Percentiles rank a stretch among this genome's conserved stretches.
phyloP scores from a whole-genome alignment of 805 yeast genomes.

The Wickerhamomyces ciferrii region DNA sequence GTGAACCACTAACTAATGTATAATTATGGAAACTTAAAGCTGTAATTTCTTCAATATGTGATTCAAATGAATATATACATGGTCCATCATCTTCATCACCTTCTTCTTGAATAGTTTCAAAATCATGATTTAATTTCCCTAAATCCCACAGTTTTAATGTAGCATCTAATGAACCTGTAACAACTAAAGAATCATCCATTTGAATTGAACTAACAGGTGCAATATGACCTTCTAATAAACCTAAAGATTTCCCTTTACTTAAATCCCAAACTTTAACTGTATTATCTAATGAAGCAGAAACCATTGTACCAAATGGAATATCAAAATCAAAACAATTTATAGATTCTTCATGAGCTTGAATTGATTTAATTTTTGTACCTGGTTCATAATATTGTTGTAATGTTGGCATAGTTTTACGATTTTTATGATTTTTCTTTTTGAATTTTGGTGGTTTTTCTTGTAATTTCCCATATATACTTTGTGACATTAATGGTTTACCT shows the following conservation, averaged over 20 bases:
- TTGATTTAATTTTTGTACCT: slow-evolving; percentile 46
- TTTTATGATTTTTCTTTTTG: slow-evolving; percentile 23
- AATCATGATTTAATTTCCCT: slow-evolving; percentile 18
- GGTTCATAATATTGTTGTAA: slow-evolving; percentile 59
- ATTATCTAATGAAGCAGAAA: slow-evolving; percentile 74
- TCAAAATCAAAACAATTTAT: slow-evolving; percentile 63
- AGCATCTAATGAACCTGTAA: slow-evolving; percentile 61
- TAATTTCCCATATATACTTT: slow-evolving; percentile 40
- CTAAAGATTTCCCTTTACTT: slow-evolving; percentile 44
- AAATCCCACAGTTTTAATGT: slow-evolving; percentile 58
- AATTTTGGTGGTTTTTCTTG: slow-evolving; percentile 28
- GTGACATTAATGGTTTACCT: slow-evolving; percentile 29
- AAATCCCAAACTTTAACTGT: slow-evolving; percentile 83
- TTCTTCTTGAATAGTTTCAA: slow-evolving; percentile 8
- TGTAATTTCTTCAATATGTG: slow-evolving; percentile 64
- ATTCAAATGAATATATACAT: slow-evolving; percentile 46
- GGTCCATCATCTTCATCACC: slow-evolving; percentile 25
- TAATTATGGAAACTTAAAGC: slow-evolving; percentile 50
- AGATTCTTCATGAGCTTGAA: slow-evolving; percentile 47
- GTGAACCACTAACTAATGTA: slow-evolving; percentile 63
- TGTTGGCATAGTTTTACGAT: slow-evolving; percentile 53
- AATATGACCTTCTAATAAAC: slow-evolving; percentile 53
- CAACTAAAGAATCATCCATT: slow-evolving; percentile 43
- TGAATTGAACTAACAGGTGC: slow-evolving; percentile 58
- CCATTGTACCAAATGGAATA: slow-evolving; percentile 69